Percentiles rank a stretch among this genome's conserved stretches.
These are phyloP conservation scores for Populus alba DNA, from an alignment of 345 rosid species.

Conservation along the genomic window DNA sequence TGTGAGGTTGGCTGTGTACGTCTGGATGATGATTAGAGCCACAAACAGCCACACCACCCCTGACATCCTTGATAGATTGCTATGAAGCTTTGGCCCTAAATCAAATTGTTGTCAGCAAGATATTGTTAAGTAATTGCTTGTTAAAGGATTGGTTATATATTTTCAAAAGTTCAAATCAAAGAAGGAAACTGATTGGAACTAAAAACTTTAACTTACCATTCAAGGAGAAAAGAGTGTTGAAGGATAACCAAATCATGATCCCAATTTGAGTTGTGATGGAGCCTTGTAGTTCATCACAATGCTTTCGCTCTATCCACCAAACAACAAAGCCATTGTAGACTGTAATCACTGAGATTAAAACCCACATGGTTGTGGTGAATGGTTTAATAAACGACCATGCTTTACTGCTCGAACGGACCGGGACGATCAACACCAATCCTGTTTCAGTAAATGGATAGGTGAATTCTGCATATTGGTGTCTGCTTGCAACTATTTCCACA, in stretches of 20 bases:
- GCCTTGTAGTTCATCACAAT: conserved; percentile 8
- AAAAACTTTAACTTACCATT: conserved; percentile 3
- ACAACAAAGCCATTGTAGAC: conserved; percentile 27
- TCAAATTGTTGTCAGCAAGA: not conserved
- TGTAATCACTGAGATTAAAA: conserved; percentile 5
- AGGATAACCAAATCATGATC: conserved; percentile 23
- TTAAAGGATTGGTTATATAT: not conserved
- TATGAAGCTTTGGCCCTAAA: conserved; percentile 13
- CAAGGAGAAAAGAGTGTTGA: conserved; percentile 19
- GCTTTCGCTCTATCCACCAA: conserved; percentile 19
- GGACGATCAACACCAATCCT: conserved; percentile 26
- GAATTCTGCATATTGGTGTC: conserved; percentile 21
- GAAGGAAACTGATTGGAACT: too few relatives aligned
- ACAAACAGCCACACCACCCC: conserved; percentile 24
- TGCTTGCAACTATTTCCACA: conserved; percentile 3
- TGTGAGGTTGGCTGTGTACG: conserved; percentile 27
- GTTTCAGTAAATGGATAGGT: conserved; percentile 23
- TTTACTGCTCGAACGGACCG: not conserved
- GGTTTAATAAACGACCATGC: conserved; percentile 20
- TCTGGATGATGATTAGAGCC: conserved; percentile 18
- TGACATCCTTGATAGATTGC: conserved; percentile 28
- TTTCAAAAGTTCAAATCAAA: too few relatives aligned
- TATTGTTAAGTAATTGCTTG: not conserved
- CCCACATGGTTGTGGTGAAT: conserved; percentile 22
- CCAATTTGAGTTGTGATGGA: conserved; percentile 9